Evolutionary conservation across 2,329 filamentous ascomycete species (phyloP), one percentile per base, ranked within the genome.

Genomic region (Furcasterigmium sp.): DNA sequence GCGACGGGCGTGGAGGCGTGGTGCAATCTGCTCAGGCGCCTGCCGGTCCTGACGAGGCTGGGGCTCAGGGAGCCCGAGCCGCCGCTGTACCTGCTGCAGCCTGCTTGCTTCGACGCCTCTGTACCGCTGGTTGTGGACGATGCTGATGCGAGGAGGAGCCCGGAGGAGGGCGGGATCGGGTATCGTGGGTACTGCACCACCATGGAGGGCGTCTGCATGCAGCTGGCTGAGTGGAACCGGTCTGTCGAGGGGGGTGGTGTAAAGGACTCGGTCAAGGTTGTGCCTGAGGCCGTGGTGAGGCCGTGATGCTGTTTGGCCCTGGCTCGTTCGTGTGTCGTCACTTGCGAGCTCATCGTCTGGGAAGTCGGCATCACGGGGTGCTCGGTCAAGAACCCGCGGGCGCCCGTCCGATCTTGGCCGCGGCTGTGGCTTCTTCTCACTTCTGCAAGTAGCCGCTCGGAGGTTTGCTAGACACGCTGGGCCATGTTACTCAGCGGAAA

Each of bases 141-240:
- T 43, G 51, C 50, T 10, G 51, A 56, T 37, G 69, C 69, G 6
- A 56, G 59, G 48, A 62, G 51, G 48, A 49, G 53, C 5, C 57
- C 65, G 2, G 59, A 57, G 25, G 59, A 68, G 8, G 69, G 69
- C 1, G 69, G 69, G 0, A 47, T 74, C 21, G 70, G 67, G 10
- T 72, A 72, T n/a, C 39, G 43, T 42, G 38, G 59, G 55, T 3
- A 56, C 57, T 64, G 57, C 37, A 65, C 54, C 10, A 65, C 62
- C 5, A 45, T 73, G 18, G 65, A 72, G 49, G 69, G 68, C 1
- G 51, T 71, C 19, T 65, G 62, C 41, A 59, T 62, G 51, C 59
- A 68, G 50, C 43, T 72, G 10, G 50, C 53, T 5, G 57, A 64
- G 10, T 72, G 65, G 65, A 73, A 75, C 44, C 43, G 37, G 25